Evolutionary conservation across 2,329 filamentous ascomycete genomes (phyloP).

Genomic region (Aspergillus cejpii): DNA sequence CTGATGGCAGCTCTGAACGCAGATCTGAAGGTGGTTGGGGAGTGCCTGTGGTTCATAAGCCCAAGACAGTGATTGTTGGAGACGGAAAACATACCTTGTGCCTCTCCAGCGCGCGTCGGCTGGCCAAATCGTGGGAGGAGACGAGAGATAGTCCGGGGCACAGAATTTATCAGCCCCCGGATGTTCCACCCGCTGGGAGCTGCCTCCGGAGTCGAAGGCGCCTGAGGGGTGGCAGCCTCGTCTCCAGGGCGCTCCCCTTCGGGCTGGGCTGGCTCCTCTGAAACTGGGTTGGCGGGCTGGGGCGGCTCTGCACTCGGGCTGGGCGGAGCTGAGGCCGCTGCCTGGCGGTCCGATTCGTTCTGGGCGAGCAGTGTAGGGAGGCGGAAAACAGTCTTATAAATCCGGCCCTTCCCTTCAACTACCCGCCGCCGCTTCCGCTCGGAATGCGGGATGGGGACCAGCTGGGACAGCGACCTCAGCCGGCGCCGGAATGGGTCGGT

Average conservation of each 20-base stretch:
- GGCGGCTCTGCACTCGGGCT: conserved; percentile 8
- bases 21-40: conserved; percentile 12
- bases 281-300: conserved; percentile 8
- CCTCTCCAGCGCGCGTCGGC: conserved; percentile 12
- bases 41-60: conserved; percentile 10
- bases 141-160: conserved; percentile 26
- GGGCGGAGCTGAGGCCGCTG: conserved; percentile 5
- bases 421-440: conserved; percentile 27
- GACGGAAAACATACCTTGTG: conserved; percentile 9
- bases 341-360: conserved; percentile 23
- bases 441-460: conserved; percentile 22
- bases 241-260: conserved; percentile 1
- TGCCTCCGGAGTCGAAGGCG: conserved; percentile 21
- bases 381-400: conserved; percentile 32
- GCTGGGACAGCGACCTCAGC: conserved; percentile 15
- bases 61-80: not conserved
- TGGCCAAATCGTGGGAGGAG: conserved; percentile 19
- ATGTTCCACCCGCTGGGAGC: conserved; percentile 24
- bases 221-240: conserved; percentile 4
- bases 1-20: too few relatives aligned
- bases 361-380: conserved; percentile 29
- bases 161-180: conserved; percentile 26
- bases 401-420: conserved; percentile 27
- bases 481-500: conserved; percentile 19
- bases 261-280: conserved; percentile 4